phyloP scores from a whole-genome alignment of 352 stramenopile species.

The Phytopythium helicoides region DNA sequence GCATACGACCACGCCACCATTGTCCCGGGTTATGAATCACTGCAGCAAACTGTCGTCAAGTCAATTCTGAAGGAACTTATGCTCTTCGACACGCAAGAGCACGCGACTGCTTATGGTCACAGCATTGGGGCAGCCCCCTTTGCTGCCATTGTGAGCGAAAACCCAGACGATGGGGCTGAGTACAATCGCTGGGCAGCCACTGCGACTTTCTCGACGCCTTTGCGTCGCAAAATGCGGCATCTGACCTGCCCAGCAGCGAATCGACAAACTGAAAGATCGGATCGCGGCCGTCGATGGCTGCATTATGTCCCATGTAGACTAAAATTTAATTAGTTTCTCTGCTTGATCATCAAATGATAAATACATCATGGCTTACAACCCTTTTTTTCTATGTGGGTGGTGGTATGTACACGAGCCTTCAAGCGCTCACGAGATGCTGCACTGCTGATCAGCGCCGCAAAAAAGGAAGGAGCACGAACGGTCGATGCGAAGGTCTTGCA shows the following conservation, averaged over 20 bases:
- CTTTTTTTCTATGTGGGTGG: neutral
- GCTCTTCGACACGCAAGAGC: slow-evolving; percentile 58
- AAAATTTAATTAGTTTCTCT: neutral
- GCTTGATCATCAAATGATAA: neutral
- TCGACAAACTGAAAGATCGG: slow-evolving; percentile 26
- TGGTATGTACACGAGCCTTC: neutral
- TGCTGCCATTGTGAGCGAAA: slow-evolving; percentile 36
- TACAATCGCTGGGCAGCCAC: slow-evolving; percentile 9
- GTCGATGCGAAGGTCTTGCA: slow-evolving; percentile 11
- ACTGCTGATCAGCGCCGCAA: slow-evolving; percentile 25
- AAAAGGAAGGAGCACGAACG: slow-evolving; percentile 30
- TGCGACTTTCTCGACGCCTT: slow-evolving; percentile 53
- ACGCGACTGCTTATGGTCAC: slow-evolving; percentile 40
- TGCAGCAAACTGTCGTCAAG: slow-evolving; percentile 67
- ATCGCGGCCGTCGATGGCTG: slow-evolving; percentile 42
- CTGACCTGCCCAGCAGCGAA: slow-evolving; percentile 41
- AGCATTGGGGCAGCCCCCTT: slow-evolving; percentile 39
- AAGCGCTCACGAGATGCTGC: slow-evolving; percentile 23
- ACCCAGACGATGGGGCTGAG: slow-evolving; percentile 10
- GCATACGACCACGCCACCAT: slow-evolving; percentile 66
- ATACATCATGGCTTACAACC: slow-evolving; percentile 4
- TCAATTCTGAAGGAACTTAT: slow-evolving; percentile 76
- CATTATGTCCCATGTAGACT: slow-evolving; percentile 18
- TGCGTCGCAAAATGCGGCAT: slow-evolving; percentile 42
- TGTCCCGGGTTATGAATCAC: slow-evolving; percentile 47